These are phyloP conservation scores for Arthrobotrys megalospora DNA, from an alignment of 2,329 filamentous ascomycete genomes.

Conservation along the genomic window DNA sequence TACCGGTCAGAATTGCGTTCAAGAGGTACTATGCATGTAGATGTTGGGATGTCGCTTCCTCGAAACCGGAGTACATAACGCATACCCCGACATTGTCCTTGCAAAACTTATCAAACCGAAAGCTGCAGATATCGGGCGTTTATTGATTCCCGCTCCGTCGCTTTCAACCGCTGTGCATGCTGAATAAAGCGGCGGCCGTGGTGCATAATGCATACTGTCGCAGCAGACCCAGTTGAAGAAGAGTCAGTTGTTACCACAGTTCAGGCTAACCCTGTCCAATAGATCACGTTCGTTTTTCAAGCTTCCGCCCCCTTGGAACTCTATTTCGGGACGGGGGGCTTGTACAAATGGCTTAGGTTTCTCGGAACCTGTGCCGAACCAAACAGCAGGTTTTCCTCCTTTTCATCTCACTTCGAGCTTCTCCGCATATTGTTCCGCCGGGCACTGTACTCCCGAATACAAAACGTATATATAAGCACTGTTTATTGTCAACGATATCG, in stretches of 20 bases:
- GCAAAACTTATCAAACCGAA: not conserved
- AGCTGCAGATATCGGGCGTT: slow-evolving; percentile 7
- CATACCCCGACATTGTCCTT: too few species aligned
- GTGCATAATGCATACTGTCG: slow-evolving; percentile 11
- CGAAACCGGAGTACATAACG: too few species aligned
- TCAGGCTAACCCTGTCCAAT: not conserved
- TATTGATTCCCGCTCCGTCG: not conserved
- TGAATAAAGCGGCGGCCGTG: not conserved
- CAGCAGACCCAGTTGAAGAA: not conserved
- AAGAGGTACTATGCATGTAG: too few species aligned
- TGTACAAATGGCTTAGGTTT: slow-evolving; percentile 21
- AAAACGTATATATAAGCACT: slow-evolving; percentile 6
- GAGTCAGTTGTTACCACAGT: not conserved
- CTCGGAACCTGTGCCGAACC: slow-evolving; percentile 26
- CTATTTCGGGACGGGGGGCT: slow-evolving; percentile 19
- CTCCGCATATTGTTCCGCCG: slow-evolving; percentile 23
- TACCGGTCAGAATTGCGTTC: too few species aligned
- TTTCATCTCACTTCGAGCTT: slow-evolving; percentile 25
- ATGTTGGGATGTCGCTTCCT: too few species aligned
- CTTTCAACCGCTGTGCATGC: not conserved
- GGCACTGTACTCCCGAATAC: slow-evolving; percentile 7
- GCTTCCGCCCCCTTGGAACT: slow-evolving; percentile 21
- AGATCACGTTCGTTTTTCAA: slow-evolving; percentile 30
- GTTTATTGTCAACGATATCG: not conserved
- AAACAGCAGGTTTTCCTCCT: slow-evolving; percentile 12